Percentiles rank a stretch among this genome's conserved stretches.
Conservation (phyloP, 2,329 filamentous ascomycete species). For the Aureobasidium uvarum region DNA sequence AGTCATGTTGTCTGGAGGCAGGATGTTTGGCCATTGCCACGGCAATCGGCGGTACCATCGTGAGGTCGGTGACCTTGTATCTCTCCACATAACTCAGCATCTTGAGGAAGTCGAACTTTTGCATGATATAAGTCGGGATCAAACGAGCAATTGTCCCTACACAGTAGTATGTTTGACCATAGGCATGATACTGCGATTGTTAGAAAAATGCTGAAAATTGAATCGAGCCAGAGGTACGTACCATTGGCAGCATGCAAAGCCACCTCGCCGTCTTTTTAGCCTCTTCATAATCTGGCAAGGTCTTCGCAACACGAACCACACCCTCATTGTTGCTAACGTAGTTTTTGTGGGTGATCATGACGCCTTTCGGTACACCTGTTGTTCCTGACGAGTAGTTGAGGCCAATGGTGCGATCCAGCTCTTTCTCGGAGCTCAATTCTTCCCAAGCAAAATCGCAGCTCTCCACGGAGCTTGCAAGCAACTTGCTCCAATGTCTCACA, state of each 20-base stretch:
- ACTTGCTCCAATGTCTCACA: conserved; percentile 62
- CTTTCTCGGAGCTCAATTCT: conserved; percentile 52
- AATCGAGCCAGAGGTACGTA: not conserved
- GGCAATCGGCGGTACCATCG: conserved; percentile 71
- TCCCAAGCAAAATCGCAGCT: conserved; percentile 64
- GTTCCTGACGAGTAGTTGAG: conserved; percentile 80
- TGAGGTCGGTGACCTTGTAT: conserved; percentile 65
- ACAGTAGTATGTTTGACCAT: conserved; percentile 66
- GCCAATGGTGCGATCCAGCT: conserved; percentile 57
- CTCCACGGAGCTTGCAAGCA: conserved; percentile 54
- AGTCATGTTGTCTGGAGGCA: conserved; percentile 62
- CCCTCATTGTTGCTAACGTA: conserved; percentile 70
- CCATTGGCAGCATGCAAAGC: conserved; percentile 70
- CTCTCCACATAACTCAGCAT: conserved; percentile 67
- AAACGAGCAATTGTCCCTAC: conserved; percentile 56
- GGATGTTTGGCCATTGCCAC: conserved; percentile 72
- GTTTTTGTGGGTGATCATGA: conserved; percentile 74
- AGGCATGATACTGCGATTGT: conserved; percentile 47
- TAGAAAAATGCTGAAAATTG: not conserved
- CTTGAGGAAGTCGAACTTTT: conserved; percentile 69
- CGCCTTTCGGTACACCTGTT: conserved; percentile 67
- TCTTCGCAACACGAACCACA: conserved; percentile 50
- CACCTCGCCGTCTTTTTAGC: conserved; percentile 45
- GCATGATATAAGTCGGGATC: conserved; percentile 75
- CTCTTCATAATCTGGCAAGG: conserved; percentile 52